These are phyloP conservation scores for Fusarium continuum DNA, from an alignment of 2,329 filamentous ascomycete species.

Conservation along the genomic window DNA sequence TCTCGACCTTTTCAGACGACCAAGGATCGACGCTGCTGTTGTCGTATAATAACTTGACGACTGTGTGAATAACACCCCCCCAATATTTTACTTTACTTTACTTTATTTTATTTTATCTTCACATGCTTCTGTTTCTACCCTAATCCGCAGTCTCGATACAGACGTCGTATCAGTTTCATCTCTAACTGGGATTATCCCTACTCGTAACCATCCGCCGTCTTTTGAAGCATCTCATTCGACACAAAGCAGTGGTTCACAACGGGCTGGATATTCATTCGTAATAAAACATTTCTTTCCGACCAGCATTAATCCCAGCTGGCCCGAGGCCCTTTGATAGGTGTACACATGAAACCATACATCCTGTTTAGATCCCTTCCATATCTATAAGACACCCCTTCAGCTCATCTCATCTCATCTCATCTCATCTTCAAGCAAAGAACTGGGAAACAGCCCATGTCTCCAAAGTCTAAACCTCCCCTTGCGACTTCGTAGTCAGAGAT, in stretches of 20 bases:
- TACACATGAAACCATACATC: slow-evolving; percentile 29
- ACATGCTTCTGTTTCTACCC: not conserved
- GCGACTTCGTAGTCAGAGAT: not conserved
- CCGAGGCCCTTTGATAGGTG: not conserved
- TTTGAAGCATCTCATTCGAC: not conserved
- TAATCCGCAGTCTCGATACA: slow-evolving; percentile 8
- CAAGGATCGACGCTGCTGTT: slow-evolving; percentile 8
- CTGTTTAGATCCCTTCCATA: slow-evolving; percentile 8
- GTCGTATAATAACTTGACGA: not conserved
- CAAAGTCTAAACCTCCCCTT: slow-evolving; percentile 3
- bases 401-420: slow-evolving; percentile 14
- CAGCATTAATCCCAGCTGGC: not conserved
- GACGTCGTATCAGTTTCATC: slow-evolving; percentile 14
- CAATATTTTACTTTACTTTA: too few relatives aligned
- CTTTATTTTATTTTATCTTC: too few relatives aligned
- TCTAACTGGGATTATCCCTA: not conserved
- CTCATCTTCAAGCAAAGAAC: not conserved
- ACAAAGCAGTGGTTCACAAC: slow-evolving; percentile 9
- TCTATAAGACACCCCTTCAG: slow-evolving; percentile 12
- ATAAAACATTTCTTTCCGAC: slow-evolving; percentile 6
- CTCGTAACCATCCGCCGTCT: not conserved
- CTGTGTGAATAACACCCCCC: not conserved
- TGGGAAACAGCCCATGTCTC: not conserved
- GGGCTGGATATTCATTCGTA: not conserved
- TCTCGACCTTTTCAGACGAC: not conserved